These are phyloP conservation scores for Panaeolus cyanescens DNA, from an alignment of 768 basidiomycete species.

Conservation along the genomic window DNA sequence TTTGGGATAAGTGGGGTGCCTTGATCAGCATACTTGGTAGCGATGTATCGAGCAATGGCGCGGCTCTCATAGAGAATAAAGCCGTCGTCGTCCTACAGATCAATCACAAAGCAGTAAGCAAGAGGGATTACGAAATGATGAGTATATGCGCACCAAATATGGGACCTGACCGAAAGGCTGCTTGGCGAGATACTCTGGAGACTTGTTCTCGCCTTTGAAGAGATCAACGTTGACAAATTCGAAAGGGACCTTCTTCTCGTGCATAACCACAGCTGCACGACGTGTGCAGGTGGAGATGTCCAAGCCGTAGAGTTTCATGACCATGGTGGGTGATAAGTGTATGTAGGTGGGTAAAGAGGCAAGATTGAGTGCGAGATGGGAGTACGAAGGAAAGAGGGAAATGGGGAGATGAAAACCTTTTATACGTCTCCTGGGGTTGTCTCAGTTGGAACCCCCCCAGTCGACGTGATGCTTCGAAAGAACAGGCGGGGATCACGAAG, in stretches of 20 bases:
- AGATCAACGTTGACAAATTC: constrained; percentile 49
- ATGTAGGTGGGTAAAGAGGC: not conserved
- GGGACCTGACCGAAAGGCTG: constrained; percentile 73
- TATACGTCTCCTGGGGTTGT: not conserved
- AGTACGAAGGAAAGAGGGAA: not conserved
- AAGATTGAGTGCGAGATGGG: not conserved
- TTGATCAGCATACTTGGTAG: constrained; percentile 51
- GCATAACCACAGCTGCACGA: constrained; percentile 50
- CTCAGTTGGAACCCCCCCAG: not conserved
- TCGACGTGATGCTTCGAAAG: not conserved
- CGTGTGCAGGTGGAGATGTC: constrained; percentile 47
- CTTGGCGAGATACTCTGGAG: constrained; percentile 37
- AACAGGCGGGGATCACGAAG: not conserved
- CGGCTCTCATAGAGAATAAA: constrained; percentile 64
- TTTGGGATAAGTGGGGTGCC: constrained; percentile 55
- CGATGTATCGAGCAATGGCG: constrained; percentile 63
- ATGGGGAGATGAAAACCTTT: not conserved
- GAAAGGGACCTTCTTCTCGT: constrained; percentile 60
- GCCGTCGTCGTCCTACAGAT: constrained; percentile 57
- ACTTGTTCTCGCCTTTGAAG: constrained; percentile 47
- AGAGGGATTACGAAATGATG: not conserved
- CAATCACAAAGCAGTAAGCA: too few relatives aligned
- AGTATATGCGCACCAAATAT: constrained; percentile 40
- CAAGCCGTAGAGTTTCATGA: constrained; percentile 43
- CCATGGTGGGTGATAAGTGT: constrained; percentile 27